These are phyloP conservation scores for Aureobasidium sp. DNA, from an alignment of 2,329 filamentous ascomycete genomes.

Conservation along the genomic window DNA sequence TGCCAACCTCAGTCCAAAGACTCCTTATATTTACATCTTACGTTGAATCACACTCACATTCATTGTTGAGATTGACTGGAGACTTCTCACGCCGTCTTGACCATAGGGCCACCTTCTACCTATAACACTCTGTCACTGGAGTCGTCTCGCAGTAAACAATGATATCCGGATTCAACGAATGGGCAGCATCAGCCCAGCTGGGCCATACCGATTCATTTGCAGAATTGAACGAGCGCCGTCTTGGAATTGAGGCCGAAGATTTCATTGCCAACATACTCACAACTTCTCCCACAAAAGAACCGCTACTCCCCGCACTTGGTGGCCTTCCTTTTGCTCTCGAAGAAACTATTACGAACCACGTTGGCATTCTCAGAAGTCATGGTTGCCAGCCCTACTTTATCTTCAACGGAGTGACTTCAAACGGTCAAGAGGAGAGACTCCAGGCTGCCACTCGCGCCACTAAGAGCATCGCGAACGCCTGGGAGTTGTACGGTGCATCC, in stretches of 20 bases:
- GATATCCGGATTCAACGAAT: constrained; percentile 49
- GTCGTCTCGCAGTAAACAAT: constrained; percentile 24
- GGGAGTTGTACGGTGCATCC: constrained; percentile 77
- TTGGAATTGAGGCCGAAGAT: constrained; percentile 84
- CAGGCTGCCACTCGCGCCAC: constrained; percentile 19
- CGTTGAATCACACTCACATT: not conserved
- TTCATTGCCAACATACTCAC: constrained; percentile 77
- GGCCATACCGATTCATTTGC: constrained; percentile 55
- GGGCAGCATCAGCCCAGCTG: constrained; percentile 43
- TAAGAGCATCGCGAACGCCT: constrained; percentile 52
- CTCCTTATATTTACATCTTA: not conserved
- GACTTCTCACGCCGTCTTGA: not conserved
- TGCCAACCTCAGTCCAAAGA: constrained; percentile 6
- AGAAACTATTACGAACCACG: constrained; percentile 67
- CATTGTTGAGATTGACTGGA: not conserved
- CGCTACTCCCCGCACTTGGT: constrained; percentile 81
- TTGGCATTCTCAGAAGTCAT: constrained; percentile 60
- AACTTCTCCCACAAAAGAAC: constrained; percentile 66
- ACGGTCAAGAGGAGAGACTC: constrained; percentile 26
- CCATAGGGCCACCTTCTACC: not conserved
- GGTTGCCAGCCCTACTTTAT: constrained; percentile 78
- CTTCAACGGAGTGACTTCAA: constrained; percentile 80
- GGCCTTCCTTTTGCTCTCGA: constrained; percentile 74
- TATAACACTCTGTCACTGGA: not conserved
- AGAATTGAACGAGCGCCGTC: constrained; percentile 64